Percentiles rank a stretch among this genome's conserved stretches.
Evolutionary conservation across 2,329 filamentous ascomycete genomes (phyloP).

Genomic region (Seiridium unicorne): DNA sequence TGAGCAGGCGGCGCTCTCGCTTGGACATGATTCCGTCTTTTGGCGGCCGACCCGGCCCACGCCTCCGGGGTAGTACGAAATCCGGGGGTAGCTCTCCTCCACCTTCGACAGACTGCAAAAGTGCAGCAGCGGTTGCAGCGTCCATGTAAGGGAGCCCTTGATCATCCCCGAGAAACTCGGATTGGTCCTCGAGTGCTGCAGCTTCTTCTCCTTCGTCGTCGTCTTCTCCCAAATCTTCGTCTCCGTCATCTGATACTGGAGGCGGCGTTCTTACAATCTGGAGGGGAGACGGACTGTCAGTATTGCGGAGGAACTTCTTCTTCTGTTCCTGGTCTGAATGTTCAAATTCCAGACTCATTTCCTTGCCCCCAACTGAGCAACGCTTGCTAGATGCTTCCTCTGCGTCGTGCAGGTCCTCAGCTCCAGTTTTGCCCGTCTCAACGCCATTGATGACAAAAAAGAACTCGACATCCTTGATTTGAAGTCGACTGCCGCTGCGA

Average conservation of each 20-base stretch:
- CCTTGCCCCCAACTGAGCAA: slow-evolving; percentile 58
- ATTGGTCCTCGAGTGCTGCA: slow-evolving; percentile 11
- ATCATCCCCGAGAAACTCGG: slow-evolving; percentile 13
- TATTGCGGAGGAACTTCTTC: slow-evolving; percentile 55
- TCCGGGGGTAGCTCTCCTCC: slow-evolving; percentile 19
- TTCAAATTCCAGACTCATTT: slow-evolving; percentile 75
- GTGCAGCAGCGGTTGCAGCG: background rate
- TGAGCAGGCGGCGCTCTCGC: slow-evolving; percentile 63
- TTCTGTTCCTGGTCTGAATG: slow-evolving; percentile 40
- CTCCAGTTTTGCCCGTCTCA: slow-evolving; percentile 55
- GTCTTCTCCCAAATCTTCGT: slow-evolving; percentile 32
- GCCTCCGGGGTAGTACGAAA: slow-evolving; percentile 52
- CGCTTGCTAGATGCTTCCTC: slow-evolving; percentile 47
- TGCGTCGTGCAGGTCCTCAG: slow-evolving; percentile 49
- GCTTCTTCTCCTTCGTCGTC: slow-evolving; percentile 18
- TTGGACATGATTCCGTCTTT: slow-evolving; percentile 86
- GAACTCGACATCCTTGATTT: slow-evolving; percentile 70
- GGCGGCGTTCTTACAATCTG: slow-evolving; percentile 40
- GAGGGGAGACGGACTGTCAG: slow-evolving; percentile 48
- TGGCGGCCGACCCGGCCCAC: slow-evolving; percentile 76
- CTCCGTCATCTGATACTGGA: slow-evolving; percentile 28
- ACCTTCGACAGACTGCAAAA: slow-evolving; percentile 10
- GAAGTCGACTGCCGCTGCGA: slow-evolving; percentile 63
- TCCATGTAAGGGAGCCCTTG: background rate
- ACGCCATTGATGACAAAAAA: slow-evolving; percentile 67